A percentile compares a stretch with the other conserved stretches of the same genome.
Evolutionary conservation across 768 basidiomycete genomes (phyloP).

Genomic region (Xerocomellus dryophilus): DNA sequence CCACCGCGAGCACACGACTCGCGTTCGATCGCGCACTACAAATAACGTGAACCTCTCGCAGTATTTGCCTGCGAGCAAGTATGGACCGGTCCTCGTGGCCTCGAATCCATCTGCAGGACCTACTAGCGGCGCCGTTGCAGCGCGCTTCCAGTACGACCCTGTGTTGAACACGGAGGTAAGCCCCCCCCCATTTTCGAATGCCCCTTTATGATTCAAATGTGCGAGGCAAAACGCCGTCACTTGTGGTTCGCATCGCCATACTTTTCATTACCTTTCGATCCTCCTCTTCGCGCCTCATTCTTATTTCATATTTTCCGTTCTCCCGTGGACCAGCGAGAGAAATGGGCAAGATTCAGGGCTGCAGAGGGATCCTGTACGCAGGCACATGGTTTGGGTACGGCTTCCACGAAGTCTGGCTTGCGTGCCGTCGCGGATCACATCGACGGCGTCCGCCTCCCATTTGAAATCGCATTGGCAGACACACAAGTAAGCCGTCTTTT

Average conservation of each 20-base stretch:
- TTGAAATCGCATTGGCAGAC: slow-evolving; percentile 42
- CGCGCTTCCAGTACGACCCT: slow-evolving; percentile 62
- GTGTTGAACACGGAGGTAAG: slow-evolving; percentile 53
- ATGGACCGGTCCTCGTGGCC: slow-evolving; percentile 67
- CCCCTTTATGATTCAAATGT: neutral
- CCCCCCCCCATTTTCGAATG: neutral
- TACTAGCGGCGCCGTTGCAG: slow-evolving; percentile 41
- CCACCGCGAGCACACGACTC: neutral
- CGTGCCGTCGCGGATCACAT: slow-evolving; percentile 31
- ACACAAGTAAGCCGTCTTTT: slow-evolving; percentile 19
- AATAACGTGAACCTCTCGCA: slow-evolving; percentile 80
- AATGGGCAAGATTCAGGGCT: slow-evolving; percentile 59
- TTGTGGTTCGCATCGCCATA: neutral
- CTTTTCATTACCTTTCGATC: neutral
- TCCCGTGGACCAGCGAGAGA: slow-evolving; percentile 46
- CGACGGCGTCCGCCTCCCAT: slow-evolving; percentile 37
- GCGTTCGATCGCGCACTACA: slow-evolving; percentile 17
- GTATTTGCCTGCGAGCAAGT: slow-evolving; percentile 50
- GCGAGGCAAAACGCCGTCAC: neutral
- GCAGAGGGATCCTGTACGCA: slow-evolving; percentile 56
- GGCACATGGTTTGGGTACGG: slow-evolving; percentile 77
- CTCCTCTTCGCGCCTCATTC: neutral
- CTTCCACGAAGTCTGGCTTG: slow-evolving; percentile 64
- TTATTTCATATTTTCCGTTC: neutral
- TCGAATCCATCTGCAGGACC: slow-evolving; percentile 65